Base-by-base conservation (phyloP, 345 rosid species). In the Salix brachista region DNA sequence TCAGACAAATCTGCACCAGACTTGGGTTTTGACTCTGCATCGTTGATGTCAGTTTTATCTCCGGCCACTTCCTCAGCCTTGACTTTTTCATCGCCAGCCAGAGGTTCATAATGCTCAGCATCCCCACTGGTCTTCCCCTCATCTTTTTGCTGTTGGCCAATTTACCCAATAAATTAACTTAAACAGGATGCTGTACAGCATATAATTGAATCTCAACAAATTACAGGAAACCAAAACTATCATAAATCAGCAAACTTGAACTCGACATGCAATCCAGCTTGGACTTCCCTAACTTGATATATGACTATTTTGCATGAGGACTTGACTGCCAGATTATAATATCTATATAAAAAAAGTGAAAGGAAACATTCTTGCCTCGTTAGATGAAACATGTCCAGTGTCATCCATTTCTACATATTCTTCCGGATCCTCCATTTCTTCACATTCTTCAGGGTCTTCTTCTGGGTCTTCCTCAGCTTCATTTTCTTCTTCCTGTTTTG, bases 391-490 rank as follows among this genome's bases (percentile, higher is more conserved):
- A 54, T 74, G 78, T 78, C 86, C 87, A 73, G 83, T 74, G 80
- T 84, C 89, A 42, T 86, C 94, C 83, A 78, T 77, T 79, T 87
- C 91, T 75, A 90, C 91, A 70, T 69, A 72, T 72, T 88, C 90
- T 32, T 86, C 92, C 1, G 90, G 89, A 78, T 89, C 90, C 32
- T 52, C 77, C 73, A 72, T 73, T 58, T 72, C 73, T 50, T 60
- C 77, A 62, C 70, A 34, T 52, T 89, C 96, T 75, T 92, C 97
- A 0, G 91, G 93, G 84, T 92, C 94, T 81, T 84, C 92, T 34
- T 83, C 88, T 25, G 81, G 85, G 30, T 86, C 85, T 6, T 90
- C 92, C 30, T 86, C 91, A 42, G 73, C 78, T 6, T 85, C 87
- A 14, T 70, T 73, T 58, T 72, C 87, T 69, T 84, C 87, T 25